These are phyloP conservation scores for Heritiera littoralis DNA, from an alignment of 345 rosid species.

Conservation along the genomic window DNA sequence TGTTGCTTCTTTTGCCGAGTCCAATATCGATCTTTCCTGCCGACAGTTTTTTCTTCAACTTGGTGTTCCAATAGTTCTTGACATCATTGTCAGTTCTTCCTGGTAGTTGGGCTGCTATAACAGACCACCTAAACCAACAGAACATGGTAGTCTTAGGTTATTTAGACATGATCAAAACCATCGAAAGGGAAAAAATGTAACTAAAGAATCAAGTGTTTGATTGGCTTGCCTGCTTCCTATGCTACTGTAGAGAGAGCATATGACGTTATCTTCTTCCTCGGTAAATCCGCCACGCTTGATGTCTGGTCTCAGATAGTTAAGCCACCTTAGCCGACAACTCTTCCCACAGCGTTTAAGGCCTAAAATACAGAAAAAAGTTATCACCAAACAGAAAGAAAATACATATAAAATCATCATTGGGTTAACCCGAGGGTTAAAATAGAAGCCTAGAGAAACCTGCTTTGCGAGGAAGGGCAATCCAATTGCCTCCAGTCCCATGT, in stretches of 20 bases:
- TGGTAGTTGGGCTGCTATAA: constrained; percentile 45
- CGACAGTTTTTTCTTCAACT: constrained; percentile 42
- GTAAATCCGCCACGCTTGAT: constrained; percentile 74
- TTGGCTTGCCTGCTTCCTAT: constrained; percentile 67
- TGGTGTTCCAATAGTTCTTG: constrained; percentile 59
- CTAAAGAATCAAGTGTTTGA: not conserved
- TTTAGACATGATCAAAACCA: no score
- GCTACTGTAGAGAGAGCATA: constrained; percentile 50
- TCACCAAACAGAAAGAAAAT: not conserved
- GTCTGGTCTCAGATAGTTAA: constrained; percentile 76
- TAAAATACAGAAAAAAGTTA: constrained; percentile 14
- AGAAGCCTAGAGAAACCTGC: constrained; percentile 24
- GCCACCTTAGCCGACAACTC: constrained; percentile 83
- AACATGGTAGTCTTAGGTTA: not conserved
- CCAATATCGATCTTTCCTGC: constrained; percentile 6
- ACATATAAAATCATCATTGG: not conserved
- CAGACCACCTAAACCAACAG: constrained; percentile 41
- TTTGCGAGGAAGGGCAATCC: constrained; percentile 41
- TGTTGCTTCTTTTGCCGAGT: not conserved
- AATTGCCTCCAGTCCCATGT: constrained; percentile 37
- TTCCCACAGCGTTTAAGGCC: constrained; percentile 76
- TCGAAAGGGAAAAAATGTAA: not conserved
- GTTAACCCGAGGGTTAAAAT: not conserved
- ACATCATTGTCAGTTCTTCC: constrained; percentile 60
- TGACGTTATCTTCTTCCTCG: constrained; percentile 63